A percentile compares a stretch with the other conserved stretches of the same genome.
phyloP scores from a whole-genome alignment of 2,329 filamentous ascomycete genomes.

The Penicillium sclerotiorum region DNA sequence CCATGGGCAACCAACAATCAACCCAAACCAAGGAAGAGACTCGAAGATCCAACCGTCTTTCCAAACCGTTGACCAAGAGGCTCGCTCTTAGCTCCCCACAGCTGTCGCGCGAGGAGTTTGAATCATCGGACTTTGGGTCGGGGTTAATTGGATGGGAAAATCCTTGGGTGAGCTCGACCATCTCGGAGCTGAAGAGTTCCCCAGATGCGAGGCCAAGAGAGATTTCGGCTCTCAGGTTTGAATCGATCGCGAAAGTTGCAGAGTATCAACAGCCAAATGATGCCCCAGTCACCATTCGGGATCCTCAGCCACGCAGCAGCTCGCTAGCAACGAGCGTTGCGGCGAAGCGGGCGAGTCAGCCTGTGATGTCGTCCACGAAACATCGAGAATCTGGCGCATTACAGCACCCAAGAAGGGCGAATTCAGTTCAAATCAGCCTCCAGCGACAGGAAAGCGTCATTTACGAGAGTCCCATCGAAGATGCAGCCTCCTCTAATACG shows the following conservation, averaged over 20 bases:
- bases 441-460: slow-evolving; percentile 27
- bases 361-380: slow-evolving; percentile 16
- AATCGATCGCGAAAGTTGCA: slow-evolving; percentile 7
- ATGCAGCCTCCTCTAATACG: slow-evolving; percentile 36
- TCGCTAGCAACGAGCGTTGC: slow-evolving; percentile 23
- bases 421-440: slow-evolving; percentile 32
- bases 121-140: slow-evolving; percentile 11
- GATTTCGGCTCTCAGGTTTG: slow-evolving; percentile 20
- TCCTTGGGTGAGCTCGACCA: slow-evolving; percentile 35
- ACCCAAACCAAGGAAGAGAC: slow-evolving; percentile 34
- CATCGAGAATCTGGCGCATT: slow-evolving; percentile 17
- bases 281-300: not conserved
- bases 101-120: slow-evolving; percentile 7
- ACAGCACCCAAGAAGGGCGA: slow-evolving; percentile 29
- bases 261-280: not conserved
- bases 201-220: slow-evolving; percentile 14
- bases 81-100: slow-evolving; percentile 17
- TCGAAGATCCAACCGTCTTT: slow-evolving; percentile 39
- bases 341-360: slow-evolving; percentile 25
- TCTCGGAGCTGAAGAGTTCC: slow-evolving; percentile 21
- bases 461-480: slow-evolving; percentile 28
- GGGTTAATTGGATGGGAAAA: slow-evolving; percentile 35
- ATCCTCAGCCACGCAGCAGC: slow-evolving; percentile 8
- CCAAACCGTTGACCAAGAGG: slow-evolving; percentile 38
- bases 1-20: slow-evolving; percentile 43